Base-by-base conservation (phyloP, 2,329 filamentous ascomycete genomes). In the Fusarium sacchari region DNA sequence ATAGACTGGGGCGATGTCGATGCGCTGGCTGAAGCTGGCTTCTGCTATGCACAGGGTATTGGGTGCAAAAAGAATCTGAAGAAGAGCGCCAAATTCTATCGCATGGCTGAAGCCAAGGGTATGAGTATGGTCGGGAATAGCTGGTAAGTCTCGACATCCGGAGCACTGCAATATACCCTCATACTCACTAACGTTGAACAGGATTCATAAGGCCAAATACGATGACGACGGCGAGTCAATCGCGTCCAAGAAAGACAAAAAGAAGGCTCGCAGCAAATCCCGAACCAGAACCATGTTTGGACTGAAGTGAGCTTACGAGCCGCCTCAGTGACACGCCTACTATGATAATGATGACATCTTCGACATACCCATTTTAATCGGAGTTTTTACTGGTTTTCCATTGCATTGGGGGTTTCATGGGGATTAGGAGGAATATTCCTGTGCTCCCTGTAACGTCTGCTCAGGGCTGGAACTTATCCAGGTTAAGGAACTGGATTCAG, bases 81-180 rank as follows among this genome's bases (percentile, higher is more conserved):
- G 86, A 98, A 95, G 84, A 96, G 94, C 56, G 96, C 96, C 67
- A 93, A 90, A 69, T 94, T 96, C 78, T 98, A 98, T 81, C 92
- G 96, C 28, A 88, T 92, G 85, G 96, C 96, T 11, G 96, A 97
- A 81, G 91, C 92, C 30, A 96, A 96, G 83, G 96, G 96, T 12
- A 95, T 98, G 87, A 97, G 91, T 82, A 98, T 98, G 95, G 93
- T 97, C 64, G 96, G 96, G 62, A 98, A 98, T 81, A 98, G 95
- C 86, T 99, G 96, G 96, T 97, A 87, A 80, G 94, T 89, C 37
- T 56, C n/a, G 18, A 34, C 12, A 32, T 13, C 20, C 30, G 20
- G 26, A 64, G 11, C 12, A 46, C 11, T 22, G 22, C 26, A 22
- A 15, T 32, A 20, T 24, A 32, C 26, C 5, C 3, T 22, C 28